These are phyloP conservation scores for Eimeria praecox DNA, from an alignment of 169 alveolate species.

Conservation along the genomic window DNA sequence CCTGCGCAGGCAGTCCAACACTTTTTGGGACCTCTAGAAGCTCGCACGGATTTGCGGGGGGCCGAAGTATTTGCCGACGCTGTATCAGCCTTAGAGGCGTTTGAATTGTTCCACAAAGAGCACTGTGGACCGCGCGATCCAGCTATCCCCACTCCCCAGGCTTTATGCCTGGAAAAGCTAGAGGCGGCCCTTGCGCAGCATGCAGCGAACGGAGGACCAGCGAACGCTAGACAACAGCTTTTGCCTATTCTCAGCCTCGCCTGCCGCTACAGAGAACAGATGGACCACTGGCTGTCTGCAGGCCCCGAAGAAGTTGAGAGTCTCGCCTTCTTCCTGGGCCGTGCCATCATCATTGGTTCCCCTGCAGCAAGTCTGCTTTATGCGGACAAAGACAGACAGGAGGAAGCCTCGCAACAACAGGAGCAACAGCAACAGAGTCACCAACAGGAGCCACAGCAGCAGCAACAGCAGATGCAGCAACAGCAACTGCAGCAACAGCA, in stretches of 20 bases:
- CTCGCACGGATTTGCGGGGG: constrained; percentile 38
- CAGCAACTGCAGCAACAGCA: too few species aligned
- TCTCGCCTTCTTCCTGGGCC: constrained; percentile 41
- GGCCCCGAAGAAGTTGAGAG: constrained; percentile 73
- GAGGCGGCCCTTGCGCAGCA: constrained; percentile 35
- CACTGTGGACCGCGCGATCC: constrained; percentile 45
- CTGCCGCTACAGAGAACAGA: constrained; percentile 69
- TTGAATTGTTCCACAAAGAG: constrained; percentile 8
- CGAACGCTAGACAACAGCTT: constrained; percentile 6
- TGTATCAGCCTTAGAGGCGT: constrained; percentile 37
- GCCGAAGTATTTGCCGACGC: constrained; percentile 42
- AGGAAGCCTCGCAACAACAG: neutral
- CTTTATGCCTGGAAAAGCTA: constrained; percentile 12
- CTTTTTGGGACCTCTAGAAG: constrained; percentile 30
- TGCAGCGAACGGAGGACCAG: constrained; percentile 49
- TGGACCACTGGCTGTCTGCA: constrained; percentile 71
- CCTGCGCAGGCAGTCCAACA: constrained; percentile 32
- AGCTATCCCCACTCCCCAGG: constrained; percentile 15
- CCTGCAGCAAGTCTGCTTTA: neutral
- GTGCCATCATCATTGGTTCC: constrained; percentile 23
- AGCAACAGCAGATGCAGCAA: constrained; percentile 47
- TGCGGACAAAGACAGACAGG: neutral
- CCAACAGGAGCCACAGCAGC: neutral
- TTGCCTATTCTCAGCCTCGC: constrained; percentile 34
- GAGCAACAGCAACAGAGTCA: neutral